Base-by-base conservation (phyloP, 495 filamentous ascomycete species). In the Podospora didyma region DNA sequence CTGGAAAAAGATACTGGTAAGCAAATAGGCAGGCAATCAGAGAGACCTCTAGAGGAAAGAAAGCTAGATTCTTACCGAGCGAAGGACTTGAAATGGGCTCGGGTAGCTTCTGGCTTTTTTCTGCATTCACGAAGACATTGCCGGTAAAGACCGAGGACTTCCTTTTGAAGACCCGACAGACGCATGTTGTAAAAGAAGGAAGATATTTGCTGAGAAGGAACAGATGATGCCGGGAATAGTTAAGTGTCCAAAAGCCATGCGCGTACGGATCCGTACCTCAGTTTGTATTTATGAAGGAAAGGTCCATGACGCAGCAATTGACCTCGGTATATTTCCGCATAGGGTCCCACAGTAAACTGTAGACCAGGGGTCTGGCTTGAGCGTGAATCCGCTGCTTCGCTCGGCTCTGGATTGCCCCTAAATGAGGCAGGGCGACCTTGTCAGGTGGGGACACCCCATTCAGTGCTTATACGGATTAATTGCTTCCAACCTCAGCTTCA, bases 81-180 rank as follows among this genome's bases (percentile, higher is more conserved):
- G 67, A 77, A 74, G 1, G 62, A 48, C 54, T 70, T 63, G 49
- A 79, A 79, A 57, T 76, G 72, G 14, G 62, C 45, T 19, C 63
- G 69, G 11, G 71, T 72, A 21, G 72, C 69, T 59, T 72, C 62
- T 49, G 94, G 91, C 71, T 98, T 98, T 62, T 86, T 89, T 51
- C 85, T 79, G 51, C 85, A 83, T 63, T 87, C 89, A 49, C 91
- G 80, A 24, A 98, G 77, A 62, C 92, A 97, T 62, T 84, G 82
- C 46, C 92, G 85, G 64, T 97, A 98, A 10, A 98, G 83, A 35
- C 83, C 78, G 41, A 97, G 70, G 7, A 98, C 92, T 53, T 95
- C 89, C 66, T 84, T 86, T 65, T 98, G 95, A n/a, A 97, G 78
- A 35, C 95, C 95, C 9, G 93, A 95, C 19, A 89, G 79, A 65